Evolutionary conservation across 2,329 filamentous ascomycete species (phyloP), one percentile per base, ranked within the genome.

Genomic region (Hortaea werneckii): DNA sequence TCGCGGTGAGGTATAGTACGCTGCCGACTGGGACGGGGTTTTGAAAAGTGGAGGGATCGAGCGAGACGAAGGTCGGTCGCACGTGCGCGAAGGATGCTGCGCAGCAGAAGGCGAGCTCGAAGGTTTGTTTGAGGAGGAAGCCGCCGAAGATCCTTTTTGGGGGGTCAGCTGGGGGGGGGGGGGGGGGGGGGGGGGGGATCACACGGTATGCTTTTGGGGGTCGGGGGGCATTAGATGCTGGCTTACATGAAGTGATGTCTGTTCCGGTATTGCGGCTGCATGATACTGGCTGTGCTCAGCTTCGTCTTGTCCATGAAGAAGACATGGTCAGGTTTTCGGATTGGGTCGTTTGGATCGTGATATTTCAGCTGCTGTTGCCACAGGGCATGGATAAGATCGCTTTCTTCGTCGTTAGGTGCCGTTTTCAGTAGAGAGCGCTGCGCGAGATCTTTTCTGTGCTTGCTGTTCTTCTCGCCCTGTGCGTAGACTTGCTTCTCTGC

Each of bases 21-120:
- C 79, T 83, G 42, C 83, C 83, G 1, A 87, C 83, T 0, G 83
- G 83, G 0, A 87, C 83, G 0, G 83, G 82, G 53, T 85, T 85
- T 50, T 84, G 77, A 59, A 87, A 87, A 0, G 82, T 86, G 51
- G 77, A 82, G 0, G 83, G 83, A 52, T 87, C 83, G 30, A 86
- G 76, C 6, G 79, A 82, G 43, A 87, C 70, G 68, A 87, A 87
- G 11, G 78, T 82, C 1, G 83, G 83, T 3, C 82, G 72, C 1
- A 77, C 74, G 58, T 85, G 82, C 0, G 82, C 78, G 58, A 85
- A 85, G 6, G 78, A 78, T 1, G 83, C 81, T 1, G 81, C 82
- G 57, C 81, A 84, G 61, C 82, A 85, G 65, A 87, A 87, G 1
- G 83, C 83, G 5, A 87, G 72, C 64, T 87, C 83, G 56, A 86